phyloP scores from a whole-genome alignment of 352 stramenopile species.

The Phytophthora syringae region DNA sequence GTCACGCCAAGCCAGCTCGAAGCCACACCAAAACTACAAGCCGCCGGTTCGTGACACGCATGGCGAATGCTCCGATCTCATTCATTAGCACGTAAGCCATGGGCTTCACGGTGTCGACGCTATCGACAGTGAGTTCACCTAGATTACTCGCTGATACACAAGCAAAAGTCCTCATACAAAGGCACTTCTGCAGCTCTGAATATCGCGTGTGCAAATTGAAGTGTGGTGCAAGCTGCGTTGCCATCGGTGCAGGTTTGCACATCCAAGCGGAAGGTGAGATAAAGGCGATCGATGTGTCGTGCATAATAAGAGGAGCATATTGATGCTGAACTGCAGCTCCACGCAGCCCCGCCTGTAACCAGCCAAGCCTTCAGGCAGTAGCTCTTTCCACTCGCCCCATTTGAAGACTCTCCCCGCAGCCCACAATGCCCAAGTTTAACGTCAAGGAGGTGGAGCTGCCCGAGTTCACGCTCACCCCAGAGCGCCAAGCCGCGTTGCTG shows the following conservation, averaged over 20 bases:
- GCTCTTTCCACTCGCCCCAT: conserved; percentile 12
- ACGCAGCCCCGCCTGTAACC: conserved; percentile 16
- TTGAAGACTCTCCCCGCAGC: conserved; percentile 21
- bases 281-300: conserved; percentile 33
- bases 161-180: no score
- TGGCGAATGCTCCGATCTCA: no score
- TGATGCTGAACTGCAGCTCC: conserved; percentile 19
- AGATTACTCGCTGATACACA: background rate
- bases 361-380: conserved; percentile 15
- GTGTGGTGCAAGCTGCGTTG: conserved; percentile 15
- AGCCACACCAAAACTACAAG: background rate
- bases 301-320: background rate
- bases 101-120: background rate
- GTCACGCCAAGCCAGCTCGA: background rate
- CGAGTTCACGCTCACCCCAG: conserved; percentile 26
- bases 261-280: conserved; percentile 23
- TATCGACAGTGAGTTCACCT: conserved; percentile 1
- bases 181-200: no score
- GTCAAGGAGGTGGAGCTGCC: conserved; percentile 37
- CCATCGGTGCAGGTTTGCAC: conserved; percentile 11
- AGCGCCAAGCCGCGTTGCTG: conserved; percentile 25
- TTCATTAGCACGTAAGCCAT: no score
- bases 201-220: no score
- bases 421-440: conserved; percentile 46
- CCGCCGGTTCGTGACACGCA: background rate